Conservation (phyloP, 2,329 filamentous ascomycete genomes). For the Colletotrichum spinosum region DNA sequence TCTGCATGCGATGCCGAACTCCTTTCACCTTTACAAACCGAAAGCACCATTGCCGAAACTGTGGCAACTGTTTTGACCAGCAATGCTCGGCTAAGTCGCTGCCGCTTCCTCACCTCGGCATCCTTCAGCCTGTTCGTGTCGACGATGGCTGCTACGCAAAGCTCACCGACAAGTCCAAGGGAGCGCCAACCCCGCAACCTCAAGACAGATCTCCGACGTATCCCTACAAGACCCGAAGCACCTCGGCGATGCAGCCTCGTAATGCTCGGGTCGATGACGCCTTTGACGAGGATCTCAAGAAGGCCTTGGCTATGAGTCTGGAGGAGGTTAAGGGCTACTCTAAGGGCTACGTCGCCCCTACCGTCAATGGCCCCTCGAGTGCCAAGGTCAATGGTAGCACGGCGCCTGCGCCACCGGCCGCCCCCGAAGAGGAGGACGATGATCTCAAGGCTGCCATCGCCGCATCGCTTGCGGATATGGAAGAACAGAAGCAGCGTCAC, state of each 20-base stretch:
- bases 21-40: slow-evolving; percentile 97
- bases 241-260: slow-evolving; percentile 85
- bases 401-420: slow-evolving; percentile 48
- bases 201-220: slow-evolving; percentile 60
- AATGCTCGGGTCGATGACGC: slow-evolving; percentile 88
- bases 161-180: slow-evolving; percentile 77
- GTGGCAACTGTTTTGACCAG: slow-evolving; percentile 96
- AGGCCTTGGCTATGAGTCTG: slow-evolving; percentile 94
- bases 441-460: slow-evolving; percentile 96
- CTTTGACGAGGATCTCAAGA: slow-evolving; percentile 95
- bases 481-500: slow-evolving; percentile 95
- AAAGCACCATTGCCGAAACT: slow-evolving; percentile 98
- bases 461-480: slow-evolving; percentile 95
- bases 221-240: slow-evolving; percentile 73
- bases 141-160: slow-evolving; percentile 96
- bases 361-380: slow-evolving; percentile 47
- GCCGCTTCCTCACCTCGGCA: slow-evolving; percentile 91
- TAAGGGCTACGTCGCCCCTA: slow-evolving; percentile 77
- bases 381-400: slow-evolving; percentile 48
- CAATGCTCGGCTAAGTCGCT: slow-evolving; percentile 92
- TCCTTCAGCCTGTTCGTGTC: slow-evolving; percentile 89
- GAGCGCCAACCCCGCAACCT: slow-evolving; percentile 39
- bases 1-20: slow-evolving; percentile 97
- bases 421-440: slow-evolving; percentile 87
- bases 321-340: slow-evolving; percentile 87